A percentile compares a stretch with the other conserved stretches of the same genome.
These are phyloP conservation scores for Areca catechu DNA, from an alignment of 176 grass and related monocot genomes.

Conservation along the genomic window DNA sequence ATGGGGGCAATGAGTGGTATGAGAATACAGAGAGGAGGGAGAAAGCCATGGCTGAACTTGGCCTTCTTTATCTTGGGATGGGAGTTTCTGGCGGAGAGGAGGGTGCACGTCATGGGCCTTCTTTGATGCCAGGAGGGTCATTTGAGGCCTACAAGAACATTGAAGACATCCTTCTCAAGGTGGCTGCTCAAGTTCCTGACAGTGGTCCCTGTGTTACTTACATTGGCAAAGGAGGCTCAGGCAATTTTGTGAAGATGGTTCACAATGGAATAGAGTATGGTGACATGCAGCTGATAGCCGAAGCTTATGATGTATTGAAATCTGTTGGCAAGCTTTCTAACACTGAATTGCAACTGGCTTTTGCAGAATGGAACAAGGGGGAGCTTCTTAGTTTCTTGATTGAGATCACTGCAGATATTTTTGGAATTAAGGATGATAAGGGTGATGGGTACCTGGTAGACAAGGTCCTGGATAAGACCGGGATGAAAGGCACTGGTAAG, in stretches of 20 bases:
- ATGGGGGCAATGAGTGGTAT: constrained; percentile 2
- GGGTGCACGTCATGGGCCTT: too few species aligned
- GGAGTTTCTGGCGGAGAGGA: too few species aligned
- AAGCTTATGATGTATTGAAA: neutral
- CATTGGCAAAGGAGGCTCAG: too few species aligned
- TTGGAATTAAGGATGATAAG: neutral
- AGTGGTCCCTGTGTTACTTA: too few species aligned
- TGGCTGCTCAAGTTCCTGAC: too few species aligned
- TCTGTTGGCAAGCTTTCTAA: constrained; percentile 1
- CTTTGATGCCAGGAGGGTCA: too few species aligned
- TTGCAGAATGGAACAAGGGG: neutral
- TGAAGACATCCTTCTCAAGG: too few species aligned
- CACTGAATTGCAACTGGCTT: neutral
- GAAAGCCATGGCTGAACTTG: neutral
- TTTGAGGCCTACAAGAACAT: too few species aligned
- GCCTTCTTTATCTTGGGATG: too few species aligned
- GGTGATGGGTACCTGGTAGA: neutral
- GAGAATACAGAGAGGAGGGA: constrained; percentile 1
- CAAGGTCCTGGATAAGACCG: too few species aligned
- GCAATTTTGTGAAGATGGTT: constrained; percentile 3
- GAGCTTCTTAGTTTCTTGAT: constrained; percentile 3
- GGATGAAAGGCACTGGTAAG: too few species aligned
- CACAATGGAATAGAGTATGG: constrained; percentile 3
- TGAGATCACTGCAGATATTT: constrained; percentile 1
- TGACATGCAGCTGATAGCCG: neutral